Conservation (phyloP, 2,329 filamentous ascomycete species). For the Botryotinia narcissicola region DNA sequence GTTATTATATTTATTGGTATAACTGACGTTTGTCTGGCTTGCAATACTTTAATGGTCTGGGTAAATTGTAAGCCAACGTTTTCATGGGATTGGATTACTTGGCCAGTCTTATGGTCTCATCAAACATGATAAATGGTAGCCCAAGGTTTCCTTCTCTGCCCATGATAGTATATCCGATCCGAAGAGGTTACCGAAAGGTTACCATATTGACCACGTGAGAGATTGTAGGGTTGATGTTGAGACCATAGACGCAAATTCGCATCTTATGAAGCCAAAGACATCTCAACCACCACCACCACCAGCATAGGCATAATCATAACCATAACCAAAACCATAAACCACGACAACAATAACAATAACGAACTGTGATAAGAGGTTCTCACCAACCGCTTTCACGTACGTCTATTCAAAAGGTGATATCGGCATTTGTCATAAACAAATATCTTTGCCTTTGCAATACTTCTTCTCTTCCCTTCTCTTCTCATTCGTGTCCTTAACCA, state of each 20-base stretch:
- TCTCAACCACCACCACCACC: not conserved
- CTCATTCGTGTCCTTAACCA: not conserved
- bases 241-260: conserved; percentile 1
- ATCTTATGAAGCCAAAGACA: not conserved
- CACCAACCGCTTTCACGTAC: not conserved
- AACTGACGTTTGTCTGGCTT: not conserved
- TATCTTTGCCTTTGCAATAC: not conserved
- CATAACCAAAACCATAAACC: not conserved
- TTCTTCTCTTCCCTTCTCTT: not conserved
- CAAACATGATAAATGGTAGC: not conserved
- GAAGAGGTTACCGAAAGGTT: not conserved
- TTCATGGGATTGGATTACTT: not conserved
- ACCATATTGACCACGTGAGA: not conserved
- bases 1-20: not conserved
- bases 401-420: no score
- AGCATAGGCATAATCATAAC: not conserved
- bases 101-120: not conserved
- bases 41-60: conserved; percentile 5
- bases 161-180: conserved; percentile 4
- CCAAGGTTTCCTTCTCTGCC: not conserved
- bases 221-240: not conserved
- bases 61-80: not conserved
- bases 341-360: not conserved
- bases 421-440: not conserved
- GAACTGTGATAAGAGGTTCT: not conserved